Conservation (phyloP, 176 grass and related monocot species). For the Musa itinerans region DNA sequence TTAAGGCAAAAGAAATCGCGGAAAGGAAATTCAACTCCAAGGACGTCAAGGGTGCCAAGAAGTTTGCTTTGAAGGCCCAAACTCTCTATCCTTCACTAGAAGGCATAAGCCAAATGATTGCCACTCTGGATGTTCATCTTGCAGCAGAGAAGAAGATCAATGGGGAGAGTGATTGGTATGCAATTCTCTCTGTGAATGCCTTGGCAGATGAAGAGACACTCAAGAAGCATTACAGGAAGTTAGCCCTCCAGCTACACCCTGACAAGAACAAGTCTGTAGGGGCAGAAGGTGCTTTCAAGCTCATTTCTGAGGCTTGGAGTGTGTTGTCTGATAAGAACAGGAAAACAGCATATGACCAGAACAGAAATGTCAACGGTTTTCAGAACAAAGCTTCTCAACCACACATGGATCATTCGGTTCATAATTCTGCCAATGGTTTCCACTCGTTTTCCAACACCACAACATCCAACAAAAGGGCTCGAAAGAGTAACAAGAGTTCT, state of each 20-base stretch:
- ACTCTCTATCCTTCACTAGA: constrained; percentile 70
- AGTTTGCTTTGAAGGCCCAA: constrained; percentile 81
- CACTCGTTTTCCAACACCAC: constrained; percentile 38
- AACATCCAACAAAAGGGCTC: constrained; percentile 60
- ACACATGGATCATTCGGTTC: constrained; percentile 33
- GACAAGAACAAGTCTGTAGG: constrained; percentile 91
- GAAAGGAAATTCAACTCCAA: constrained; percentile 61
- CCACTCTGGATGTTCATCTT: constrained; percentile 77
- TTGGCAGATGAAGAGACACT: constrained; percentile 71
- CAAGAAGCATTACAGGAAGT: constrained; percentile 84
- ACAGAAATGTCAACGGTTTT: constrained; percentile 27
- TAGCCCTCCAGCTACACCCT: constrained; percentile 75
- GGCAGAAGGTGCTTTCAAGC: constrained; percentile 73
- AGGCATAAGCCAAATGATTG: constrained; percentile 74
- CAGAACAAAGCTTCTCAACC: constrained; percentile 4
- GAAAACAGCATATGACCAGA: constrained; percentile 70
- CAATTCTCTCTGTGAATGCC: constrained; percentile 55
- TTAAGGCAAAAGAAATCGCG: constrained; percentile 55
- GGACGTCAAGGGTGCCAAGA: constrained; percentile 57
- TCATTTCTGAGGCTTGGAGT: constrained; percentile 81
- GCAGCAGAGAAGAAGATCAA: constrained; percentile 57
- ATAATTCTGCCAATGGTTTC: constrained; percentile 45
- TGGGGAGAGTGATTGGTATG: constrained; percentile 84
- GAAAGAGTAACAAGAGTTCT: constrained; percentile 23
- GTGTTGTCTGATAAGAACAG: constrained; percentile 71